Evolutionary conservation across 306 rosid species (phyloP).

Genomic region (Purshia tridentata): DNA sequence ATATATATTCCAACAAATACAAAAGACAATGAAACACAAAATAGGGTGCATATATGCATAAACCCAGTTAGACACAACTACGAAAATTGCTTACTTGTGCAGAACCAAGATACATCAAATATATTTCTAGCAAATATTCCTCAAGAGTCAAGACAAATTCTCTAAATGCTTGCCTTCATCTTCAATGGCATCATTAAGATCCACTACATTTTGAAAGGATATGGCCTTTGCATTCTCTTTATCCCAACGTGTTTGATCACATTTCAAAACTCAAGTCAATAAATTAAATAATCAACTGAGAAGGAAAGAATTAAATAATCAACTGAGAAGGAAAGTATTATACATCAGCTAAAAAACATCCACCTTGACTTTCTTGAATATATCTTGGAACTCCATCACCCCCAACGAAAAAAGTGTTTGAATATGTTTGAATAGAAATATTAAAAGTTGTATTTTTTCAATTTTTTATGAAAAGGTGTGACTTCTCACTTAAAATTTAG

Average conservation of each 20-base stretch:
- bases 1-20: too few relatives aligned
- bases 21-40: too few relatives aligned
- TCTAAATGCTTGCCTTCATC: conserved; percentile 80
- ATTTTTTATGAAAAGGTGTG: too few relatives aligned
- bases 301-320: not conserved
- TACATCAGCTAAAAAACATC: conserved; percentile 7
- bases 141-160: conserved; percentile 64
- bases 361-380: conserved; percentile 92
- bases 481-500: too few relatives aligned
- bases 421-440: too few relatives aligned
- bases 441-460: too few relatives aligned
- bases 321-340: not conserved
- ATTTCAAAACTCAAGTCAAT: not conserved
- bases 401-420: too few relatives aligned
- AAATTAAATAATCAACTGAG: not conserved
- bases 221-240: conserved; percentile 97
- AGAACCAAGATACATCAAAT: conserved; percentile 97
- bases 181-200: conserved; percentile 77
- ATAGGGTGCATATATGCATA: too few relatives aligned
- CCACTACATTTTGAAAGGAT: conserved; percentile 65
- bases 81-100: conserved; percentile 53
- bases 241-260: conserved; percentile 48
- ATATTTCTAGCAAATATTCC: conserved; percentile 95
- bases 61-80: too few relatives aligned
- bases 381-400: conserved; percentile 86